These are phyloP conservation scores for Blumeria hordei DNA, from an alignment of 2,329 filamentous ascomycete genomes.

Conservation along the genomic window DNA sequence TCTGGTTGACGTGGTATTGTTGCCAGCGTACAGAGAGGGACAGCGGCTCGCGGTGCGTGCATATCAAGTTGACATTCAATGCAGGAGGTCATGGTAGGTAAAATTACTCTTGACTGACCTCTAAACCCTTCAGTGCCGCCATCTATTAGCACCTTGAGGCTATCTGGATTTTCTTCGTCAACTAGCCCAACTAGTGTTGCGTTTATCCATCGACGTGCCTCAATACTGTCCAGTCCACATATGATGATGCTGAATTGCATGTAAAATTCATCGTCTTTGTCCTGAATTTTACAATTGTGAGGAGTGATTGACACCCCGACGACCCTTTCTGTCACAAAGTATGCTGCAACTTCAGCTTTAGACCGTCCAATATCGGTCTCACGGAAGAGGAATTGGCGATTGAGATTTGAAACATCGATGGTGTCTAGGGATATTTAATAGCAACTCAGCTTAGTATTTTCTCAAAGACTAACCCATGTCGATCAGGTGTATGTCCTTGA, in stretches of 20 bases:
- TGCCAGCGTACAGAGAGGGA: constrained; percentile 86
- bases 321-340: constrained; percentile 74
- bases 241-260: constrained; percentile 89
- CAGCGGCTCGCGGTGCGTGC: constrained; percentile 90
- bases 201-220: constrained; percentile 97
- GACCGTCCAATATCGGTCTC: constrained; percentile 74
- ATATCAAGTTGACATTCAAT: constrained; percentile 98
- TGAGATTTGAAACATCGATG: constrained; percentile 94
- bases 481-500: constrained; percentile 94
- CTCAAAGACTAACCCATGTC: constrained; percentile 58
- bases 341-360: constrained; percentile 81
- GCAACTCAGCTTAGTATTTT: neutral
- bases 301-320: constrained; percentile 81
- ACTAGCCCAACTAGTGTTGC: constrained; percentile 78
- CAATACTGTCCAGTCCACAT: constrained; percentile 88
- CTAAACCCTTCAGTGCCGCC: constrained; percentile 97
- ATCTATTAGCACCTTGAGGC: constrained; percentile 80
- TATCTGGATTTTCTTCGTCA: constrained; percentile 59
- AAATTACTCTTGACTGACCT: constrained; percentile 76
- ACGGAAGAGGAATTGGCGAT: constrained; percentile 91
- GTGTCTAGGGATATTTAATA: constrained; percentile 37
- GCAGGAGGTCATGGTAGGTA: constrained; percentile 81
- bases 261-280: constrained; percentile 90
- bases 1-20: constrained; percentile 92
- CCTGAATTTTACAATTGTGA: constrained; percentile 86